A percentile compares a stretch with the other conserved stretches of the same genome.
These are phyloP conservation scores for Stagonosporopsis chrysanthemi DNA, from an alignment of 2,329 filamentous ascomycete genomes.

Conservation along the genomic window DNA sequence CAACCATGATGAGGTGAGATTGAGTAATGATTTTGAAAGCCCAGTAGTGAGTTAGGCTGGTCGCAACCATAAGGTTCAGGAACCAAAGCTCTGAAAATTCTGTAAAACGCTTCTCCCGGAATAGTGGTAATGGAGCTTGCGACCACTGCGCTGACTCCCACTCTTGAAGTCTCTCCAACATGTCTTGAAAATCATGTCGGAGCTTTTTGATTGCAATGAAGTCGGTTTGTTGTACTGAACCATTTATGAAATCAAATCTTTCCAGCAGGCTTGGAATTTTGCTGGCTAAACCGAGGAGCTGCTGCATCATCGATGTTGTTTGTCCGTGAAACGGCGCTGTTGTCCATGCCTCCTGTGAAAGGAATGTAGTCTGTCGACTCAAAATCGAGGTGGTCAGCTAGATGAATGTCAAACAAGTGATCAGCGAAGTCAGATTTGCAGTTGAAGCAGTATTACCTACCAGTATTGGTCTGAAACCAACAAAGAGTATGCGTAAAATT, in stretches of 20 bases:
- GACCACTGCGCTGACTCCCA: not conserved
- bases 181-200: not conserved
- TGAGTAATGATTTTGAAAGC: not conserved
- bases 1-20: not conserved
- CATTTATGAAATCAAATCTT: not conserved
- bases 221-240: not conserved
- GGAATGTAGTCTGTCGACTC: not conserved
- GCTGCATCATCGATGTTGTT: not conserved
- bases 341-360: not conserved
- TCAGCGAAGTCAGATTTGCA: not conserved
- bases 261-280: not conserved
- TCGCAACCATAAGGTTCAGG: not conserved
- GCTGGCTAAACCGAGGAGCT: not conserved
- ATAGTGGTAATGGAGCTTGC: not conserved
- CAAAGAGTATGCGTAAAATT: not conserved
- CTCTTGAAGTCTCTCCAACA: not conserved
- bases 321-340: not conserved
- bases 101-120: not conserved
- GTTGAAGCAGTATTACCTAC: not conserved
- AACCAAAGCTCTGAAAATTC: not conserved
- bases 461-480: not conserved
- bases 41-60: not conserved
- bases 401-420: not conserved
- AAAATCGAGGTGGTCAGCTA: not conserved
- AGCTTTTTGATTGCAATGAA: not conserved